Conservation (phyloP, 2,329 filamentous ascomycete genomes). For the Ophiosphaerella korrae region DNA sequence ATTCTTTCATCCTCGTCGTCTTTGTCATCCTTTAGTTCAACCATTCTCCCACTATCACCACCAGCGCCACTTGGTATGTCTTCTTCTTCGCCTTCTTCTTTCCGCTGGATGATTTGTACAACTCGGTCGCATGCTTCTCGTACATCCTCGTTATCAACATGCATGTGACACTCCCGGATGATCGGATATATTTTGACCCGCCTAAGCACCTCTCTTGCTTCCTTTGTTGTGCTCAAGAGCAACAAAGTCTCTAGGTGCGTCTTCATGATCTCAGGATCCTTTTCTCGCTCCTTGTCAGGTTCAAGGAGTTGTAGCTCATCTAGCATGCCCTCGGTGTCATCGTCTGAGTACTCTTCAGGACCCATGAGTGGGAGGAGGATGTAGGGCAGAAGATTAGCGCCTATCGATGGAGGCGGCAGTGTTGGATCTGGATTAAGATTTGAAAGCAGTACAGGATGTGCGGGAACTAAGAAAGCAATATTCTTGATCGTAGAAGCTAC, state of each 20-base stretch:
- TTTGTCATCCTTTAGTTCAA: conserved; percentile 36
- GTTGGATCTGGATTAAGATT: conserved; percentile 38
- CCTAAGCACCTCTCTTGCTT: conserved; percentile 76
- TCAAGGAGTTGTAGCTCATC: conserved; percentile 88
- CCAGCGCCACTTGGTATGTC: conserved; percentile 41
- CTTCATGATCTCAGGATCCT: conserved; percentile 75
- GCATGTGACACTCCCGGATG: conserved; percentile 81
- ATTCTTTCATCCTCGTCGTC: conserved; percentile 46
- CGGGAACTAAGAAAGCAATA: conserved; percentile 77
- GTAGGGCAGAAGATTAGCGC: conserved; percentile 84
- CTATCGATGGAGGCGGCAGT: conserved; percentile 59
- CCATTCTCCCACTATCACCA: conserved; percentile 29
- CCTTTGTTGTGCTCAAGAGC: conserved; percentile 77
- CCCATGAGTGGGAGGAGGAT: conserved; percentile 86
- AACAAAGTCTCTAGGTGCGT: conserved; percentile 90
- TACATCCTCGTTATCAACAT: conserved; percentile 78
- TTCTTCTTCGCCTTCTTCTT: conserved; percentile 67
- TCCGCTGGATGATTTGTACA: conserved; percentile 85
- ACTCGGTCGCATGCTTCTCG: conserved; percentile 84
- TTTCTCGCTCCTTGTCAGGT: conserved; percentile 85
- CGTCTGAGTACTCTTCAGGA: conserved; percentile 83
- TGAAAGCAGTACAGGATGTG: conserved; percentile 72
- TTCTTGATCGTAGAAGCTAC: conserved; percentile 98
- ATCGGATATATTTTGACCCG: conserved; percentile 85
- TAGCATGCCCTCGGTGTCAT: conserved; percentile 85